Evolutionary conservation across 2,329 filamentous ascomycete species (phyloP).

Genomic region (Sphaerulina vaccinii): DNA sequence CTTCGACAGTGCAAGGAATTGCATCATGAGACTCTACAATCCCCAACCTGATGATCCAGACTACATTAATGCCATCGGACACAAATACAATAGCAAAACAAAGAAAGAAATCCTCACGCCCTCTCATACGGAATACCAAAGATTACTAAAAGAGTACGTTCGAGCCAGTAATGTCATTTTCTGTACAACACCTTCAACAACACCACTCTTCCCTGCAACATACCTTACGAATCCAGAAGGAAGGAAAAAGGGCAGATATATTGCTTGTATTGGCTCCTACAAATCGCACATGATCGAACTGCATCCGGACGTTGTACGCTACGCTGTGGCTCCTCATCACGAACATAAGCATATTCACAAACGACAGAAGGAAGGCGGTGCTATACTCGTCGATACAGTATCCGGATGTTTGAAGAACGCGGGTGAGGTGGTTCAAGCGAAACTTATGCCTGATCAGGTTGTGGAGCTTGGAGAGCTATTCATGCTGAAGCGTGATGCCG

Average conservation of each 20-base stretch:
- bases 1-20: slow-evolving; percentile 57
- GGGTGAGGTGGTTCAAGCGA: slow-evolving; percentile 80
- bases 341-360: slow-evolving; percentile 63
- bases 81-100: slow-evolving; percentile 40
- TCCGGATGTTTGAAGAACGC: slow-evolving; percentile 78
- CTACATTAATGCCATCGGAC: slow-evolving; percentile 37
- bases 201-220: slow-evolving; percentile 70
- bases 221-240: slow-evolving; percentile 72
- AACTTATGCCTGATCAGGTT: slow-evolving; percentile 69
- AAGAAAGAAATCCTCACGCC: slow-evolving; percentile 71
- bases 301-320: slow-evolving; percentile 70
- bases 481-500: slow-evolving; percentile 59
- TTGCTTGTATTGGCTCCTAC: slow-evolving; percentile 70
- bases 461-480: slow-evolving; percentile 84
- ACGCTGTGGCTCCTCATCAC: slow-evolving; percentile 58
- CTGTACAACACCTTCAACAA: slow-evolving; percentile 76
- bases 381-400: slow-evolving; percentile 66
- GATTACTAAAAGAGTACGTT: slow-evolving; percentile 70
- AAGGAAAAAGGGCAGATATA: slow-evolving; percentile 66
- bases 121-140: slow-evolving; percentile 65
- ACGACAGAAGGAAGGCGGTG: slow-evolving; percentile 58
- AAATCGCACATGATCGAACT: slow-evolving; percentile 78
- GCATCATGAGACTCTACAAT: slow-evolving; percentile 57
- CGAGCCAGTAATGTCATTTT: slow-evolving; percentile 77
- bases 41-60: slow-evolving; percentile 40